These are phyloP conservation scores for Leptomonas seymouri DNA, from an alignment of 208 protist genomes.

Conservation along the genomic window DNA sequence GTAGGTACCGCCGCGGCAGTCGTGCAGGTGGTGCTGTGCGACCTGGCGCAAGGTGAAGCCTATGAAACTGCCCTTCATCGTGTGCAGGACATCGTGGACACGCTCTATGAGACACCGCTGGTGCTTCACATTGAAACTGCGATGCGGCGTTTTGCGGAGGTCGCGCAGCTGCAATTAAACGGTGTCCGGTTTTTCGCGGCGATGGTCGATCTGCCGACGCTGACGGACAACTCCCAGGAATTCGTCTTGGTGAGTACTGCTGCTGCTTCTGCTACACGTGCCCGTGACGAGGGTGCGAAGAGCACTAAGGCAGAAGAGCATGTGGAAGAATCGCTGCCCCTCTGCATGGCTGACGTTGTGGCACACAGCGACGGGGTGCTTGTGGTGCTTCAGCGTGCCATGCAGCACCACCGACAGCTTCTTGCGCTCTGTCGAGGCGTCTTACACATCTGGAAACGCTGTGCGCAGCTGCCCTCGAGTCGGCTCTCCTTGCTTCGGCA, in stretches of 20 bases:
- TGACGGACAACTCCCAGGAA: background rate
- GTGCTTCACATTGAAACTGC: slow-evolving; percentile 43
- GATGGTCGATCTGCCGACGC: slow-evolving; percentile 36
- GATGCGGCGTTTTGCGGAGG: slow-evolving; percentile 39
- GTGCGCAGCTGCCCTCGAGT: slow-evolving; percentile 45
- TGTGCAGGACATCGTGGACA: slow-evolving; percentile 19
- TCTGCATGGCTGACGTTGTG: slow-evolving; percentile 46
- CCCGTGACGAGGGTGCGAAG: too few species aligned
- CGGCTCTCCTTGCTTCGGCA: slow-evolving; percentile 35
- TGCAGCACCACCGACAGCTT: slow-evolving; percentile 33
- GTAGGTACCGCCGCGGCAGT: slow-evolving; percentile 23
- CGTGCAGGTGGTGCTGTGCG: slow-evolving; percentile 10
- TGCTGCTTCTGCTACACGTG: background rate
- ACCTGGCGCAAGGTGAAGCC: background rate
- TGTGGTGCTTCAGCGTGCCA: slow-evolving; percentile 32
- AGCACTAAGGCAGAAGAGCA: too few species aligned
- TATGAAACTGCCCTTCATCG: background rate
- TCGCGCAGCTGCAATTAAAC: slow-evolving; percentile 36
- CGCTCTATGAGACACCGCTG: slow-evolving; percentile 34
- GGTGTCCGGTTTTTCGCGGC: slow-evolving; percentile 45
- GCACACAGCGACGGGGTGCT: slow-evolving; percentile 60
- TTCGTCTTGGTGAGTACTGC: background rate
- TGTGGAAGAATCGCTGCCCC: background rate
- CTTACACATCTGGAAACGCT: slow-evolving; percentile 47
- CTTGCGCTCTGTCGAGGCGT: slow-evolving; percentile 38